Evolutionary conservation across 441 rosid genomes (phyloP).

Genomic region (Pelargonium australe): DNA sequence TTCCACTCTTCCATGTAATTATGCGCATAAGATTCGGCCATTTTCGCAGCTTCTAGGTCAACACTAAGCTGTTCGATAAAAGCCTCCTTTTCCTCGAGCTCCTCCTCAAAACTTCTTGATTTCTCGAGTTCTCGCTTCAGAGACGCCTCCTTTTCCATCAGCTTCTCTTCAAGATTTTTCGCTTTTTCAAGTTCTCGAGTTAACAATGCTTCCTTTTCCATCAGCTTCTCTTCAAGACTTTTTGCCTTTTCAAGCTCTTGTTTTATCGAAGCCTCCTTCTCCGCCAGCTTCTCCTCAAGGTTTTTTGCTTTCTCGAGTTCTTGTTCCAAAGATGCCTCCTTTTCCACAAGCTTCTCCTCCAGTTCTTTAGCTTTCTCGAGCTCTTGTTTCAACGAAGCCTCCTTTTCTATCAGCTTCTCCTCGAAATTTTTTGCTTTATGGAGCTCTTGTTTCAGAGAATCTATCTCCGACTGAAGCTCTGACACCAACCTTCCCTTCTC

Average conservation of each 20-base stretch:
- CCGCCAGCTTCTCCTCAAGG: background rate
- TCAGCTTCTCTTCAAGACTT: background rate
- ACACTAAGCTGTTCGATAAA: slow-evolving; percentile 60
- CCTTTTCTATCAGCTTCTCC: slow-evolving; percentile 51
- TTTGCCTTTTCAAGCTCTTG: background rate
- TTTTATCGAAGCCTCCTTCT: background rate
- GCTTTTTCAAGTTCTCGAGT: background rate
- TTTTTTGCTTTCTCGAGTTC: background rate
- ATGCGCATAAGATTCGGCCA: slow-evolving; percentile 73
- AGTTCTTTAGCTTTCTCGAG: background rate
- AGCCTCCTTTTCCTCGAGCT: slow-evolving; percentile 8
- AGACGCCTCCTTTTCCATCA: background rate
- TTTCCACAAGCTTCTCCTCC: background rate
- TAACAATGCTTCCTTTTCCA: background rate
- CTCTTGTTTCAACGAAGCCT: slow-evolving; percentile 22
- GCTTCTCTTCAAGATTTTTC: background rate
- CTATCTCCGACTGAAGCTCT: slow-evolving; percentile 51
- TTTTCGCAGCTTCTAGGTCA: slow-evolving; percentile 75
- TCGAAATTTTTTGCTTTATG: slow-evolving; percentile 41
- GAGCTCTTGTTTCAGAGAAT: slow-evolving; percentile 47
- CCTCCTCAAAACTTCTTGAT: background rate
- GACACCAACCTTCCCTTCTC: slow-evolving; percentile 40
- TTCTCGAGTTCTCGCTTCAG: background rate
- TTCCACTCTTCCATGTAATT: slow-evolving; percentile 60
- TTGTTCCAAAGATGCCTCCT: background rate